Evolutionary conservation across 1,284 basidiomycete genomes (phyloP), one percentile per base, ranked within the genome.

Genomic region (Microbotryum lychnidis-dioicae): DNA sequence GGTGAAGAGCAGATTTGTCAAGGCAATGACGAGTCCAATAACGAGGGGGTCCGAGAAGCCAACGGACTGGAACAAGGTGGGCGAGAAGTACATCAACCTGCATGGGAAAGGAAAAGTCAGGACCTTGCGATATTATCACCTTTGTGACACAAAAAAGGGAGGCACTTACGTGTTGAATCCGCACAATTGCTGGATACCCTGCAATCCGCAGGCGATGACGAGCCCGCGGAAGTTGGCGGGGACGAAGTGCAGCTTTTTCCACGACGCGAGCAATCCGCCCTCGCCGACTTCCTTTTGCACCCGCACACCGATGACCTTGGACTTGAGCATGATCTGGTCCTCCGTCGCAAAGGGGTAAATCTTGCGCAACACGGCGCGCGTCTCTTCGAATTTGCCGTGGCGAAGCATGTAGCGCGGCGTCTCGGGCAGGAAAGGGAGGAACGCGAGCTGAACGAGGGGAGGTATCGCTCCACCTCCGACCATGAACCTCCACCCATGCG

Each of bases 1-100:
- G 1, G 89, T 91, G 76, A 89, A 89, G 56, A 87, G 67, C 72
- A 91, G 88, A 76, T 90, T 89, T 46, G 87, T 87, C 12, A 83
- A 82, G 1, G 87, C 86, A 48, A 90, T 79, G 69, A 90, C 84
- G 44, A 88, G 79, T 2, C 87, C 86, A 45, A 87, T 86, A 0
- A 86, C 87, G 0, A 86, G 88, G 0, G 87, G 84, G 70, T 89
- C 84, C 72, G 86, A 77, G 75, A 89, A 89, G 0, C 88, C 88
- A 56, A 89, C 86, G 69, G 83, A 79, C 68, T 86, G 82, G 77
- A 90, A 91, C 23, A 90, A 79, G 0, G 87, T 87, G 3, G 87
- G 85, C 1, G 66, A 60, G 57, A 65, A 69, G 56, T 69, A 68
- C 83, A 85, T 86, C 59, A 64, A 67, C 5, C 63, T 64, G 54